Evolutionary conservation across 495 filamentous ascomycete genomes (phyloP).

Genomic region (Penicillium coprophilum): DNA sequence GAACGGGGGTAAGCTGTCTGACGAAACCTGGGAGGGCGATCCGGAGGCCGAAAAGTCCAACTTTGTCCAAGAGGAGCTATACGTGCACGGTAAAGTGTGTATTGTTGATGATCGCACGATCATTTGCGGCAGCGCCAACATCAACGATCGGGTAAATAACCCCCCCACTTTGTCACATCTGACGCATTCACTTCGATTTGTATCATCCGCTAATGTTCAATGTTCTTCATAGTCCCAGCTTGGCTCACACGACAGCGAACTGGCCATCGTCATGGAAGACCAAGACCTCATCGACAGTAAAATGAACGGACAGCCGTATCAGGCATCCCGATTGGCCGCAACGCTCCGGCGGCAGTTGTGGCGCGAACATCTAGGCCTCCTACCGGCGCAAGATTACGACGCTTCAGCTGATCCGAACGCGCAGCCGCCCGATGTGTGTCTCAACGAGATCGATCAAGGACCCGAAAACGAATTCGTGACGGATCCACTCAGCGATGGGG

Average conservation of each 20-base stretch:
- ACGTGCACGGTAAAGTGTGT: constrained; percentile 84
- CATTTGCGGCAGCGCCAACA: constrained; percentile 85
- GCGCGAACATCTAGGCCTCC: constrained; percentile 87
- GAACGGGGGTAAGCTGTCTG: constrained; percentile 58
- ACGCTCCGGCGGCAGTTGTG: constrained; percentile 83
- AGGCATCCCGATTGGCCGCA: constrained; percentile 73
- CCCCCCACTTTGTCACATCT: not conserved
- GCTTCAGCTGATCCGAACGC: constrained; percentile 74
- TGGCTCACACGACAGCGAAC: constrained; percentile 85
- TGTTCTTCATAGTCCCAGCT: constrained; percentile 63
- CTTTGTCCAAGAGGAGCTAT: constrained; percentile 93
- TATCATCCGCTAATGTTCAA: constrained; percentile 14
- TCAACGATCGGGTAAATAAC: constrained; percentile 75
- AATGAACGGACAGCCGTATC: constrained; percentile 77
- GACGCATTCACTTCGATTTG: constrained; percentile 4
- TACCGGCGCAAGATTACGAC: constrained; percentile 72
- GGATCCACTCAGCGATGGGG: constrained; percentile 74
- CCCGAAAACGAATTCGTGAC: constrained; percentile 72
- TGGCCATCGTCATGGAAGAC: constrained; percentile 93
- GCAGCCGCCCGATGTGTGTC: constrained; percentile 71
- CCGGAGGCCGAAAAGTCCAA: constrained; percentile 74
- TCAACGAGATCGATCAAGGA: constrained; percentile 65
- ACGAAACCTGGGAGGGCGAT: constrained; percentile 71
- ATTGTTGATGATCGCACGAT: constrained; percentile 81
- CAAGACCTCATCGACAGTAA: constrained; percentile 64